Evolutionary conservation across 73 alveolate species (phyloP), one percentile per base, ranked within the genome.

Genomic region (Durusdinium trenchii): DNA sequence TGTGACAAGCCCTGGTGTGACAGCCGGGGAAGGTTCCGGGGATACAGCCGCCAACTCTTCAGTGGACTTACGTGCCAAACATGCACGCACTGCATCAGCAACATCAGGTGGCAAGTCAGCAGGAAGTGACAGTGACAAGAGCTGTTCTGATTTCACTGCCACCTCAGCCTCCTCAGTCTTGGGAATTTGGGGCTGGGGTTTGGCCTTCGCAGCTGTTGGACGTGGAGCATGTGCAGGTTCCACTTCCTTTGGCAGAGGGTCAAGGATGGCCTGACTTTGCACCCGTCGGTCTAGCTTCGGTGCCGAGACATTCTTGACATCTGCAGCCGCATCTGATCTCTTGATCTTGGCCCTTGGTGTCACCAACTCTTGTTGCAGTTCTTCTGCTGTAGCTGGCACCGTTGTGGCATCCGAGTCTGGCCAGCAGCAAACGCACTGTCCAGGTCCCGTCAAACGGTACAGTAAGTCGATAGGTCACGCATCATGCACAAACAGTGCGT

Each of bases 381-480:
- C 87, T 45, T 45, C 62, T 46, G n/a, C 61, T 78, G 87, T 4
- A 10, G 87, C 87, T 78, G 38, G 38, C 26, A 78, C 87, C 14
- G 87, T 78, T 16, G 87, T 20, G 12, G 87, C 87, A 45, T 71
- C 84, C 7, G 87, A 78, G 10, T 45, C 87, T 78, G 87, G 62
- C 87, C 26, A 50, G 23, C 26, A 45, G 45, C 32, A 35, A 28
- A 35, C 5, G 50, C n/a, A n/a, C n/a, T n/a, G n/a, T n/a, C n/a
- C n/a, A n/a, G n/a, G n/a, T n/a, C n/a, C n/a, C n/a, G n/a, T n/a
- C n/a, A n/a, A n/a, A n/a, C n/a, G n/a, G n/a, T n/a, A n/a, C n/a
- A n/a, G n/a, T n/a, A n/a, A n/a, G n/a, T n/a, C n/a, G n/a, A n/a
- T n/a, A n/a, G n/a, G n/a, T n/a, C n/a, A n/a, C n/a, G n/a, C n/a